Conservation (phyloP, 345 rosid genomes). For the Moringa oleifera region DNA sequence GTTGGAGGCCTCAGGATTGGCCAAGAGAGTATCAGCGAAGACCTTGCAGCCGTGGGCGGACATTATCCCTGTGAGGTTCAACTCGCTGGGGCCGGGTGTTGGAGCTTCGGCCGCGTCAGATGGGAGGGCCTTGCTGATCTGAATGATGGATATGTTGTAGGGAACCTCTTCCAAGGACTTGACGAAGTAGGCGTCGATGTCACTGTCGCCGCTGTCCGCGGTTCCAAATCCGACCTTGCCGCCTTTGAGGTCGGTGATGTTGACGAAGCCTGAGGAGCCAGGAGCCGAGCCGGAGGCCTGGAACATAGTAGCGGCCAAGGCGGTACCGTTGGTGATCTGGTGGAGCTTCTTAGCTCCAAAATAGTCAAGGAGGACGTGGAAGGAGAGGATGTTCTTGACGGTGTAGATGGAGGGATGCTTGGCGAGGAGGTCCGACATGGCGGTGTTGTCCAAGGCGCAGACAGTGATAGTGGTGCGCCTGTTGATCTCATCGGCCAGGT, state of each 20-base stretch:
- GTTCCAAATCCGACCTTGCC: constrained; percentile 88
- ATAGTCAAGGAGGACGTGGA: constrained; percentile 91
- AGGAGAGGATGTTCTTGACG: constrained; percentile 79
- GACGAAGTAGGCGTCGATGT: constrained; percentile 43
- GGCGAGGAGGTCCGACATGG: constrained; percentile 60
- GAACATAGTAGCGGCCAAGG: constrained; percentile 86
- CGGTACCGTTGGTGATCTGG: constrained; percentile 80
- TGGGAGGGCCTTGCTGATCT: constrained; percentile 68
- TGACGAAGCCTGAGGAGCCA: constrained; percentile 80
- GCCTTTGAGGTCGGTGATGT: constrained; percentile 73
- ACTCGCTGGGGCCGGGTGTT: constrained; percentile 61
- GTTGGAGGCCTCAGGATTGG: constrained; percentile 51
- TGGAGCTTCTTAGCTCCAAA: constrained; percentile 88
- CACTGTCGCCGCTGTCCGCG: constrained; percentile 51
- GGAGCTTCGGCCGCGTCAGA: constrained; percentile 81
- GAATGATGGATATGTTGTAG: constrained; percentile 85
- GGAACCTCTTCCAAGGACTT: constrained; percentile 78
- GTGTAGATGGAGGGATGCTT: constrained; percentile 58
- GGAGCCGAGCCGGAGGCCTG: constrained; percentile 90
- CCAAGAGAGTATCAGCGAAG: constrained; percentile 66
- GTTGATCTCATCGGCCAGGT: constrained; percentile 87
- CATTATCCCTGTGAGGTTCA: constrained; percentile 75
- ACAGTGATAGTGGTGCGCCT: constrained; percentile 78
- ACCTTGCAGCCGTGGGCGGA: constrained; percentile 87
- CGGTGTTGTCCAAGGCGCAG: constrained; percentile 76